Base-by-base conservation (phyloP, 345 rosid species). In the Sisymbrium altissimum region DNA sequence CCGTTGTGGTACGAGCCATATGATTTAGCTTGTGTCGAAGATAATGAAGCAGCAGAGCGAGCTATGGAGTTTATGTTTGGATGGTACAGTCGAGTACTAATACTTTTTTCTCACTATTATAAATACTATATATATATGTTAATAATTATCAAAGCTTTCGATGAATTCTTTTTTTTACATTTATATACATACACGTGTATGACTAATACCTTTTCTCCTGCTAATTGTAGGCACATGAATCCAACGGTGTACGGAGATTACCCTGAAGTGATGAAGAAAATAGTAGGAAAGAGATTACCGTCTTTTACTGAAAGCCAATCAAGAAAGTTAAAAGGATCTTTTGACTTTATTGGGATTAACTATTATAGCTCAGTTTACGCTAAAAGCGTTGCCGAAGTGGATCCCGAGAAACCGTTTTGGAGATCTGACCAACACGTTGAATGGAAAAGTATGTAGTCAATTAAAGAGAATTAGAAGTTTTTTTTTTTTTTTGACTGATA, bases 181-280 rank as follows among this genome's bases (percentile, higher is more conserved):
- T 11, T 50, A 50, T 52, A 33, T 33, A 7, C 5, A 6, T 13
- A 40, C 44, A 4, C 18, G 35, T 25, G 57, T 17, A 29, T 54
- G 7, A 54, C 18, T 29, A 54, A 13, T 29, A 27, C 5, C 6
- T 53, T 56, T 9, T 32, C 15, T 43, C 9, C 23, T 18, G 38
- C 12, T 10, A 29, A 41, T 8, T 25, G 6, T 35, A 66, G 88
- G 88, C 70, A 64, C 36, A 62, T 79, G 73, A 50, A 74, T 48
- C 88, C 88, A 27, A 52, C 84, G 8, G 81, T 77, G 9, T 71
- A 63, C 5, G 88, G 88, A 25, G 76, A 81, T 23, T 85, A 85
- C 25, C 88, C 86, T 0, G 36, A 69, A 64, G 69, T 69, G 13
- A 85, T 85, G 88, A 59, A 66, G 27, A 39, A 48, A 12, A 35